Evolutionary conservation across 108 stramenopile species (phyloP).

Genomic region (Pseudonitzschia delicatissima): DNA sequence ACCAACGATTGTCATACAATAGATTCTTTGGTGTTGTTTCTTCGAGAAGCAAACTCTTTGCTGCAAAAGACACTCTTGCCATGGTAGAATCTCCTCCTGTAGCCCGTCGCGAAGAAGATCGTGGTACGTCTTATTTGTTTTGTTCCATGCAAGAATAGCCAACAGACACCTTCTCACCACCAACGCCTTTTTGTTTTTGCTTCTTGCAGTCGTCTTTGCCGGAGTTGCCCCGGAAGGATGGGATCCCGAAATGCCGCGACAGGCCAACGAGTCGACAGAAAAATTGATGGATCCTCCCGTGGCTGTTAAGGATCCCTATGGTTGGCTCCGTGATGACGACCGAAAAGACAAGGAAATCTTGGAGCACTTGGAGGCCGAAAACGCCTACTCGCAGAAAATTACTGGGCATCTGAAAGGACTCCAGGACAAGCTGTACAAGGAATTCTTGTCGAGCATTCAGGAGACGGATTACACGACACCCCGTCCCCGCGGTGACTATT

Average conservation of each 20-base stretch:
- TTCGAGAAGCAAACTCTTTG: conserved; percentile 3
- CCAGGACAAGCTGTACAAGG: conserved; percentile 55
- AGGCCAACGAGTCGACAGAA: conserved; percentile 43
- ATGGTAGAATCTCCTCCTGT: conserved; percentile 35
- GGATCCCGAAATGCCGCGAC: conserved; percentile 40
- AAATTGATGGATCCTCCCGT: conserved; percentile 62
- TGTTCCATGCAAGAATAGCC: neutral
- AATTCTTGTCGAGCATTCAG: conserved; percentile 51
- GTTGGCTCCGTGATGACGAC: conserved; percentile 81
- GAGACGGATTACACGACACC: conserved; percentile 77
- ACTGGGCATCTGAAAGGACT: conserved; percentile 50
- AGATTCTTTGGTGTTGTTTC: neutral
- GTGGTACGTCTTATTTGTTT: neutral
- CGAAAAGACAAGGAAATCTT: conserved; percentile 64
- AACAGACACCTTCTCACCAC: neutral
- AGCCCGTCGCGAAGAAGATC: conserved; percentile 64
- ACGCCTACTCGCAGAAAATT: conserved; percentile 49
- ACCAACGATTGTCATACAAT: neutral
- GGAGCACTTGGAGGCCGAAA: conserved; percentile 68
- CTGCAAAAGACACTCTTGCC: conserved; percentile 1
- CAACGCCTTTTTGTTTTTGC: neutral
- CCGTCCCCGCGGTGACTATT: conserved; percentile 38
- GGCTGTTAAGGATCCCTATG: conserved; percentile 62
- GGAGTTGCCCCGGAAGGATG: conserved; percentile 33
- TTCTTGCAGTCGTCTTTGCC: conserved; percentile 26